Base-by-base conservation (phyloP, 352 stramenopile species). In the Globisporangium camurandrum region DNA sequence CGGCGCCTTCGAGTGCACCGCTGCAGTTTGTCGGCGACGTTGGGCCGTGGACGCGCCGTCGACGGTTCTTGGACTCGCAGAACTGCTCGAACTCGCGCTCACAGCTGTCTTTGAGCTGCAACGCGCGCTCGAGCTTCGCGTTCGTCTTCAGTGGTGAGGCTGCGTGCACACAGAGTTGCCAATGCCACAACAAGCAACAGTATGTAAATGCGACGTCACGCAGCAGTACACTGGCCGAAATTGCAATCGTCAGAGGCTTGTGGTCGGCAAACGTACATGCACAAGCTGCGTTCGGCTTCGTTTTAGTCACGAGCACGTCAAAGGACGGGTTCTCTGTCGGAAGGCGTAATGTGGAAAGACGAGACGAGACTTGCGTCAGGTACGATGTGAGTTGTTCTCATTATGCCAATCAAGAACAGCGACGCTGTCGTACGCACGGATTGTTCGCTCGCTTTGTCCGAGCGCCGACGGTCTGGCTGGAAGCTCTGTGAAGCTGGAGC, bases 31-130 rank as follows among this genome's bases (percentile, higher is more conserved):
- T 47, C 9, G 56, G 41, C 0, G 43, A 48, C 1, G 40, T 14
- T 12, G 54, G 50, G 2, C 36, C 46, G 7, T 28, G 36, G 11
- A 38, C 30, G 26, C 38, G 59, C 4, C 53, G 58, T 0, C 48
- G 40, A 16, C 36, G 59, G 11, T 44, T 52, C 46, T 75, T 85
- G 10, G 67, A 49, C 44, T 85, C 71, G 24, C 50, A 84, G 31
- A 73, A 73, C 2, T 38, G 44, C 16, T 67, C 47, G 31, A 87
- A 54, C 3, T 85, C 69, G 10, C 53, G 62, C 30, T 87, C 75
- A 43, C 76, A 86, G 24, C 69, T 60, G 31, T 79, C 67, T 34
- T 67, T 78, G 4, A 84, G 36, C 28, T 68, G 57, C 16, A 88
- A 54, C 19, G 76, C 76, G 4, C 74, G 64, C 44, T 84, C 68